Percentiles rank a stretch among this genome's conserved stretches.
Evolutionary conservation across 2,329 filamentous ascomycete species (phyloP).

Genomic region (Corinectria fuckeliana): DNA sequence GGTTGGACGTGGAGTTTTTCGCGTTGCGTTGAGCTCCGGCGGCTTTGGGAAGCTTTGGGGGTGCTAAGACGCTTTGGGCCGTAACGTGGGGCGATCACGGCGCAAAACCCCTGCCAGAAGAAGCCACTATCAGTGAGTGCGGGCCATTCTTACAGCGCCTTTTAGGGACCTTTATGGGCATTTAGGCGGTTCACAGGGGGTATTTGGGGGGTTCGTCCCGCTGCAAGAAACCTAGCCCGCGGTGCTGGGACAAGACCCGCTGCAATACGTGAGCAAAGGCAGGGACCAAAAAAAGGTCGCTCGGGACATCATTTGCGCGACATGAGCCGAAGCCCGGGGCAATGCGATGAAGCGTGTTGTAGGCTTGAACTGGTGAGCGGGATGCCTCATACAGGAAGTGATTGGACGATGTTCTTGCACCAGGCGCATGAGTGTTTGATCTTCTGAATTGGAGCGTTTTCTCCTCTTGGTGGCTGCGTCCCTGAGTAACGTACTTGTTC

Average conservation of each 20-base stretch:
- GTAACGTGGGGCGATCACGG: conserved; percentile 19
- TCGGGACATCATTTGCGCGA: conserved; percentile 25
- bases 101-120: conserved; percentile 12
- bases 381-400: not conserved
- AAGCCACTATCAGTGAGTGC: conserved; percentile 8
- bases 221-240: conserved; percentile 8
- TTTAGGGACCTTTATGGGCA: not conserved
- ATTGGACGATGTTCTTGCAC: not conserved
- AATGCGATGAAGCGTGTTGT: conserved; percentile 13
- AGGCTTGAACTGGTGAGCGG: not conserved
- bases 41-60: conserved; percentile 43
- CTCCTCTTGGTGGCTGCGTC: not conserved
- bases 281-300: conserved; percentile 18
- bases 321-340: conserved; percentile 20
- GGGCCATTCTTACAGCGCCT: conserved; percentile 16
- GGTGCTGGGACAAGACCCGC: too few species aligned
- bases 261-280: conserved; percentile 1
- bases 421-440: not conserved
- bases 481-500: not conserved
- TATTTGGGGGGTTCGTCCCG: conserved; percentile 4
- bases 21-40: conserved; percentile 50
- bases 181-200: not conserved
- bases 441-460: not conserved
- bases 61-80: conserved; percentile 34
- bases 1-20: conserved; percentile 49